Percentiles rank a stretch among this genome's conserved stretches.
phyloP scores from a whole-genome alignment of 129 eudicot species.

The Silybum marianum region DNA sequence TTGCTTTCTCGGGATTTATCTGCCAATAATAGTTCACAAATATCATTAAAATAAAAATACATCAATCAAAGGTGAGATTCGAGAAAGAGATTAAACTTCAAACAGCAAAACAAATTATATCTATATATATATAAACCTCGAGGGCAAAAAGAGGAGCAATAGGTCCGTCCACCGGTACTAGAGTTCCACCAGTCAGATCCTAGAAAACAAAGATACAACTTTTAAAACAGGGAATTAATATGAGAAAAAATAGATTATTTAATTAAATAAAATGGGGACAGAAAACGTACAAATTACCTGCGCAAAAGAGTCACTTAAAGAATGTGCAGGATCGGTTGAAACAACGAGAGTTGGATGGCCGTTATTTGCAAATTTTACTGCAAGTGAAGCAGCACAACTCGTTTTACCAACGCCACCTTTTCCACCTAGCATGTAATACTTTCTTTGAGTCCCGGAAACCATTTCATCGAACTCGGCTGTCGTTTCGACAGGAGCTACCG shows the following conservation, averaged over 20 bases:
- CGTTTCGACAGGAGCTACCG: slow-evolving; percentile 71
- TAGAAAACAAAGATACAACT: slow-evolving; percentile 22
- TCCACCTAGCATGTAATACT: slow-evolving; percentile 94
- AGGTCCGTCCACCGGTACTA: slow-evolving; percentile 91
- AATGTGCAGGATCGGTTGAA: slow-evolving; percentile 99
- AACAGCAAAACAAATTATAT: background rate
- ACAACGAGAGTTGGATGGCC: slow-evolving; percentile 98
- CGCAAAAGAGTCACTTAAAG: slow-evolving; percentile 93
- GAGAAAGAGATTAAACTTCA: background rate
- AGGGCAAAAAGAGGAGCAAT: slow-evolving; percentile 85
- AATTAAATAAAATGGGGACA: background rate
- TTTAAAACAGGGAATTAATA: background rate
- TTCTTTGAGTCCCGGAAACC: slow-evolving; percentile 83
- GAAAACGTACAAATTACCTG: slow-evolving; percentile 52
- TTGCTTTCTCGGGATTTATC: slow-evolving; percentile 93
- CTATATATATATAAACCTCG: slow-evolving; percentile 60
- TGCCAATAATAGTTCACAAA: slow-evolving; percentile 31
- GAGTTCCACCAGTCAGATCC: slow-evolving; percentile 95
- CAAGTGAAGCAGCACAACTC: slow-evolving; percentile 98
- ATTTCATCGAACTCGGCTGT: slow-evolving; percentile 84
- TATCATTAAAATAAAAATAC: background rate
- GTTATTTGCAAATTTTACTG: slow-evolving; percentile 91
- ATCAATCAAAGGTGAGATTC: slow-evolving; percentile 7
- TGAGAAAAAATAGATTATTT: background rate
- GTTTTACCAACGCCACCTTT: slow-evolving; percentile 99